Percentiles rank a stretch among this genome's conserved stretches.
phyloP scores from a whole-genome alignment of 1,284 basidiomycete genomes.

The Ustilago hordei region DNA sequence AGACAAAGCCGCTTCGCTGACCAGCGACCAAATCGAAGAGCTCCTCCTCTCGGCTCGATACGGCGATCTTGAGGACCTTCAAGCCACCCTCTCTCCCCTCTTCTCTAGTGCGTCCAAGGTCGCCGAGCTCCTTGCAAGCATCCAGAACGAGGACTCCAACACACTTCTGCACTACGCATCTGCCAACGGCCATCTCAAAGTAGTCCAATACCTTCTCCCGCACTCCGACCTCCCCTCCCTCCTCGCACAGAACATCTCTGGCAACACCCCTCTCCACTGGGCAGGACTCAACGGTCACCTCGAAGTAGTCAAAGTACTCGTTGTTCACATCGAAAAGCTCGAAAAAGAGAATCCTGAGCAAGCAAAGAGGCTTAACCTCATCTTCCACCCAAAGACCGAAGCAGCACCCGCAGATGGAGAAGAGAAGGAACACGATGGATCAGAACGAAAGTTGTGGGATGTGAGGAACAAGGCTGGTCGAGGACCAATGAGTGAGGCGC shows the following conservation, averaged over 20 bases:
- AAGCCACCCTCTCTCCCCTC: conserved; percentile 39
- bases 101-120: conserved; percentile 5
- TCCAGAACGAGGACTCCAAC: conserved; percentile 61
- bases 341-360: conserved; percentile 35
- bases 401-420: conserved; percentile 23
- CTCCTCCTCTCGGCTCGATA: conserved; percentile 65
- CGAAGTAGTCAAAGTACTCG: conserved; percentile 50
- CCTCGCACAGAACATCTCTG: conserved; percentile 60
- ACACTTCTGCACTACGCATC: conserved; percentile 62
- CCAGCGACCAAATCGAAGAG: conserved; percentile 62
- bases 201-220: conserved; percentile 52
- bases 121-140: conserved; percentile 15
- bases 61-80: conserved; percentile 60
- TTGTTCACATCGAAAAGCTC: conserved; percentile 57
- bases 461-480: conserved; percentile 64
- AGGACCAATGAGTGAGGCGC: conserved; percentile 68
- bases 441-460: conserved; percentile 65
- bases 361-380: conserved; percentile 37
- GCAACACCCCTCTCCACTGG: conserved; percentile 69
- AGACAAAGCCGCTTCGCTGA: conserved; percentile 29
- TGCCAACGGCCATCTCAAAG: conserved; percentile 63
- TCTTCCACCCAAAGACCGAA: conserved; percentile 32
- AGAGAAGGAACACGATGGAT: conserved; percentile 44
- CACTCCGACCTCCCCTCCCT: conserved; percentile 34
- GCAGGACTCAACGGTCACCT: conserved; percentile 68